phyloP scores from a whole-genome alignment of 495 filamentous ascomycete genomes.

The Tuber umbilicatum region DNA sequence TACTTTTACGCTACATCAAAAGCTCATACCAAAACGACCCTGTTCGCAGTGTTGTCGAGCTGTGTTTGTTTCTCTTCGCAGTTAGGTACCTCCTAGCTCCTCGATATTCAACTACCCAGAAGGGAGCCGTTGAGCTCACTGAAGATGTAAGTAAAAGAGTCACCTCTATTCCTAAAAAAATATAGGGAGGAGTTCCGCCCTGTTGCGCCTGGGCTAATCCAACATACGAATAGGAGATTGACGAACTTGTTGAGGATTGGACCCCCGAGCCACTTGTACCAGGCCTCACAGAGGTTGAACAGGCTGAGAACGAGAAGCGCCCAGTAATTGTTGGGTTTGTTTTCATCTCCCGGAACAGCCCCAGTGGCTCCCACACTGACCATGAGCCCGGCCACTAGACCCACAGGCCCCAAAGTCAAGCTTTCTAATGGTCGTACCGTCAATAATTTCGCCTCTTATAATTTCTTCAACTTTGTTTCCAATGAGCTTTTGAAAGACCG shows the following conservation, averaged over 20 bases:
- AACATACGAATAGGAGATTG: conserved; percentile 62
- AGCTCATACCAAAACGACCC: conserved; percentile 98
- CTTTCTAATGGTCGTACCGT: conserved; percentile 84
- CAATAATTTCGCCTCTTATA: conserved; percentile 84
- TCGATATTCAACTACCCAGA: conserved; percentile 78
- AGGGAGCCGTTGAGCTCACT: conserved; percentile 76
- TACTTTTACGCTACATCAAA: conserved; percentile 88
- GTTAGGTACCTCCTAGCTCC: conserved; percentile 87
- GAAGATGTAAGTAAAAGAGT: conserved; percentile 58
- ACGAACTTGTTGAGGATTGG: conserved; percentile 96
- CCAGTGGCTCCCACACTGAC: background rate
- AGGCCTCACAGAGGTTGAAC: conserved; percentile 62
- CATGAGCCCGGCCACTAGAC: conserved; percentile 48
- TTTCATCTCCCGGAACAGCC: conserved; percentile 47
- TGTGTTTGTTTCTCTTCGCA: conserved; percentile 92
- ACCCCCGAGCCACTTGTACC: conserved; percentile 85
- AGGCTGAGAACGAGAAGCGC: conserved; percentile 72
- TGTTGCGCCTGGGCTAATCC: conserved; percentile 6
- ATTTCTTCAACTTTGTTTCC: conserved; percentile 91
- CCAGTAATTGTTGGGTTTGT: conserved; percentile 67
- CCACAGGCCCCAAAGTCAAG: conserved; percentile 83
- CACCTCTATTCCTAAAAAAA: background rate
- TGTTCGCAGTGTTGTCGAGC: conserved; percentile 82
- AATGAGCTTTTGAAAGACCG: conserved; percentile 91
- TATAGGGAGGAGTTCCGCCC: background rate